Evolutionary conservation across 257 asterid genomes (phyloP), one percentile per base, ranked within the genome.

Genomic region (Nyctanthes arbortristis): DNA sequence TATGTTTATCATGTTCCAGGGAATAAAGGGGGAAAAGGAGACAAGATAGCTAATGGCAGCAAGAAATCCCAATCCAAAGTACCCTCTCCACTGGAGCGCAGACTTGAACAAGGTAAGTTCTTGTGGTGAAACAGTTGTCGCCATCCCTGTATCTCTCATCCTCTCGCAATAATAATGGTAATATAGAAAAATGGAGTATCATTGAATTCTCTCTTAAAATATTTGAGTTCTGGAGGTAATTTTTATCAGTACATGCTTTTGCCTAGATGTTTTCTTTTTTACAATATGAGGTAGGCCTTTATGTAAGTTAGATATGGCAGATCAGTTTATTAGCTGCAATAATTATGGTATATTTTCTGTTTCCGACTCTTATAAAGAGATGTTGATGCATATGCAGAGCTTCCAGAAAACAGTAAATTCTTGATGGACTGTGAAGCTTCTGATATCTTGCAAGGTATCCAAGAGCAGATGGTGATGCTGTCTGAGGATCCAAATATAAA

Each of bases 381-480:
- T 76, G 75, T 74, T 72, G 58, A 18, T 82, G 56, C 65, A 65
- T 65, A 33, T 71, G 80, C 90, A 93, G 96, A 84, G 68, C 73
- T 90, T 72, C 87, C 93, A 32, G 76, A 74, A 56, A 83, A 81
- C 39, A 69, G 89, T 31, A 74, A 66, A 45, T 93, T 96, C 80
- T 71, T 93, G 87, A 88, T 90, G 95, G 98, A 93, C 81, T 87
- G 86, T 67, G 96, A 93, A 81, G 97, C 95, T 59, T 92, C 92
- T 66, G 93, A 87, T 36, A 88, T 88, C 74, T 78, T 93, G 72
- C 90, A 84, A 72, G 76, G 82, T 63, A 83, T 93, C 79, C 97
- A 93, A 68, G 92, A 87, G 63, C 84, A 78, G 76, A 90, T 93
- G 96, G 87, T 81, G 60, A 59, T 77, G 18, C 66, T 93, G 79